Evolutionary conservation across 164 flowering plant genomes (phyloP), one percentile per base, ranked within the genome.

Genomic region (Houttuynia cordata): DNA sequence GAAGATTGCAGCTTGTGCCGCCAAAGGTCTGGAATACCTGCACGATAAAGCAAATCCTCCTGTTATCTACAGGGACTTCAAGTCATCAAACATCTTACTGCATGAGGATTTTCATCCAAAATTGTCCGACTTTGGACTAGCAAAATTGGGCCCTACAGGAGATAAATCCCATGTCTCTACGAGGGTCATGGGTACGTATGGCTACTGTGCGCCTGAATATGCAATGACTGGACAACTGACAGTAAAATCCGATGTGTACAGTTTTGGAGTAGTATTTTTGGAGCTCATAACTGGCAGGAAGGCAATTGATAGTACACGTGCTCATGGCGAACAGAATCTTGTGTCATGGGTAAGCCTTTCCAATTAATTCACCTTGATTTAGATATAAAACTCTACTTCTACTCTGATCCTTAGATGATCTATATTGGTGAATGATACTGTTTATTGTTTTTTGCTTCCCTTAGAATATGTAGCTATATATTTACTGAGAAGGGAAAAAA

Each of bases 1-100:
- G n/a, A n/a, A n/a, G n/a, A n/a, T n/a, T 64, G 95, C 91, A 45
- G 75, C 75, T 17, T 88, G 95, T 51, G 81, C 84, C 68, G 90
- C 95, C 20, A 81, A 71, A 71, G 95, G 88, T 41, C 62, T 87
- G 73, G 77, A 83, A 56, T 75, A 74, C 72, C 73, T 87, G 60
- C 91, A 85, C 65, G 69, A 74, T 58, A 62, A 72, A 69, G 85
- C 88, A 39, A 65, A 77, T 40, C 87, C 87, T 60, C 82, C 88
- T 37, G 84, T 87, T 49, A 85, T 85, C 40, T 83, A 78, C 61
- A 75, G 87, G 60, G 90, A 87, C 64, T 57, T 87, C 64, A 87
- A 85, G 68, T 70, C 87, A 55, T 71, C 87, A 1, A 87, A 87
- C 74, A 79, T 83, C 63, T 57, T 87, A 60, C 58, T 87, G 57